phyloP scores from a whole-genome alignment of 257 asterid genomes.

The Nicotiana attenuata region DNA sequence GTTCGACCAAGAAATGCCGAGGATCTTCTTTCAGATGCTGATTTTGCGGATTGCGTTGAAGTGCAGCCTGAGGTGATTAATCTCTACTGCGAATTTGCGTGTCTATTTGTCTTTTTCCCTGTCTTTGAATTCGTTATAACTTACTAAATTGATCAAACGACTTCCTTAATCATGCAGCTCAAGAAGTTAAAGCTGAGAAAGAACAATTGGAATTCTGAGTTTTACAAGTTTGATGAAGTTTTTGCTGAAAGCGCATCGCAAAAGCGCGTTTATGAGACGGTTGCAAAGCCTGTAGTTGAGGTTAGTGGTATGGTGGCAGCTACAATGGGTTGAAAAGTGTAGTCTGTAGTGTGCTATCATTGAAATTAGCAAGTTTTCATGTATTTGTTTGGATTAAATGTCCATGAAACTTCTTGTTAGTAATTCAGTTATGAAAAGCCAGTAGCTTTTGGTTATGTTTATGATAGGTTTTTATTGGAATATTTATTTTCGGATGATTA shows the following conservation, averaged over 20 bases:
- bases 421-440: not conserved
- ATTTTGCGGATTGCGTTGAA: conserved; percentile 76
- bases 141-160: not conserved
- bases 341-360: not conserved
- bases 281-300: conserved; percentile 95
- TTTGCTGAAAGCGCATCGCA: conserved; percentile 79
- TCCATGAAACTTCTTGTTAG: not conserved
- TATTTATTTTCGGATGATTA: not conserved
- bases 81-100: not conserved
- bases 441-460: conserved; percentile 5
- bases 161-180: conserved; percentile 43
- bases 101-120: not conserved
- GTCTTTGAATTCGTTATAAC: not conserved
- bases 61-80: conserved; percentile 79
- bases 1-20: conserved; percentile 74
- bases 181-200: conserved; percentile 72
- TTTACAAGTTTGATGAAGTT: conserved; percentile 73
- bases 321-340: not conserved
- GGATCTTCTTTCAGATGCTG: conserved; percentile 62
- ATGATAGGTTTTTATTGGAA: not conserved
- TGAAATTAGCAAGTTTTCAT: not conserved
- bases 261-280: conserved; percentile 82
- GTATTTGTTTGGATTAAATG: not conserved
- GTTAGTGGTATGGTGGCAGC: conserved; percentile 24
- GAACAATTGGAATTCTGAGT: conserved; percentile 84